These are phyloP conservation scores for Podospora anserina DNA, from an alignment of 495 filamentous ascomycete genomes.

Conservation along the genomic window DNA sequence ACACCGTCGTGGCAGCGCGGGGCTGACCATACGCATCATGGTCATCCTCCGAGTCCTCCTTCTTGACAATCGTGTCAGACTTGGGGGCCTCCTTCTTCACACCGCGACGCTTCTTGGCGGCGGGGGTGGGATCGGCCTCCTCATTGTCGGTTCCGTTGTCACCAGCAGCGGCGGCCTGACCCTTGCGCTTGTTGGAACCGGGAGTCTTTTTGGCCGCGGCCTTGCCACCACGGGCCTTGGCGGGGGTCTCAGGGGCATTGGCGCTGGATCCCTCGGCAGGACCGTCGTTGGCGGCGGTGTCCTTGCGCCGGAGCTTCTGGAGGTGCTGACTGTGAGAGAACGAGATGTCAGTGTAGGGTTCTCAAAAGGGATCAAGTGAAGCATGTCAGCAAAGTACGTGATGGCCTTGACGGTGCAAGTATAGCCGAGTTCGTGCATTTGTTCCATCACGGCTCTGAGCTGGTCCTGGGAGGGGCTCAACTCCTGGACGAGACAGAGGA, in stretches of 20 bases:
- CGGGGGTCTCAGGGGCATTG: background rate
- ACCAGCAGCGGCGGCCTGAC: too few relatives aligned
- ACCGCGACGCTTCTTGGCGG: slow-evolving; percentile 16
- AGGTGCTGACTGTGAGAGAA: slow-evolving; percentile 35
- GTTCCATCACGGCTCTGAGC: slow-evolving; percentile 21
- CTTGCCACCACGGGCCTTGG: background rate
- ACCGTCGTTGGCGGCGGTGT: slow-evolving; percentile 12
- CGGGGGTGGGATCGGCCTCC: slow-evolving; percentile 9
- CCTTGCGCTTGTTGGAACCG: slow-evolving; percentile 9
- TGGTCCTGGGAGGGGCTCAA: slow-evolving; percentile 21
- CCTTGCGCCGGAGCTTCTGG: slow-evolving; percentile 41
- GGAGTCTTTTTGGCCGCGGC: slow-evolving; percentile 8
- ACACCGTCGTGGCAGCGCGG: background rate
- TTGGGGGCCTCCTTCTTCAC: background rate
- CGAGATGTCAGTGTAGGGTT: slow-evolving; percentile 16
- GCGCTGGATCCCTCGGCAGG: background rate
- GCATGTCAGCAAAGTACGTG: slow-evolving; percentile 22
- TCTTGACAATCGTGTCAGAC: slow-evolving; percentile 11
- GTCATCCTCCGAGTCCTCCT: slow-evolving; percentile 20
- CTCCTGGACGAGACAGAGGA: slow-evolving; percentile 21
- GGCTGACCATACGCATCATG: background rate
- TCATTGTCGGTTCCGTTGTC: slow-evolving; percentile 7
- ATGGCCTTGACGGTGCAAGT: slow-evolving; percentile 33
- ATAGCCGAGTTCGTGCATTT: slow-evolving; percentile 26
- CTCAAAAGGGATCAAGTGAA: slow-evolving; percentile 2